phyloP scores from a whole-genome alignment of 2,329 filamentous ascomycete species.

The Colletotrichum sp. region DNA sequence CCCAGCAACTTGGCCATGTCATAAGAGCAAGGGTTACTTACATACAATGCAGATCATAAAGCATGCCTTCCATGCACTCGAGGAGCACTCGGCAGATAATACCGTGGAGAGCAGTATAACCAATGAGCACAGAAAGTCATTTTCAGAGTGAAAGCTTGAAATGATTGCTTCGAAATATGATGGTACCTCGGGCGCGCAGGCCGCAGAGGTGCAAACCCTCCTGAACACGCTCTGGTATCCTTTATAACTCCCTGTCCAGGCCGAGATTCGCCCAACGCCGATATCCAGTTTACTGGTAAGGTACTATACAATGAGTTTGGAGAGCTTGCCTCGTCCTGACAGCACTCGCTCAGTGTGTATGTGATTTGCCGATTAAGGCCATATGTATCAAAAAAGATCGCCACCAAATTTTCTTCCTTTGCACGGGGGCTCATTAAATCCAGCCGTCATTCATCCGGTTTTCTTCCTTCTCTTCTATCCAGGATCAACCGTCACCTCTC shows the following conservation, averaged over 20 bases:
- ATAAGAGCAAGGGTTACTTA: background rate
- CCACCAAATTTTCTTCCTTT: background rate
- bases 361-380: background rate
- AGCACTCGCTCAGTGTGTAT: background rate
- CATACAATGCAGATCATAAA: background rate
- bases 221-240: slow-evolving; percentile 23
- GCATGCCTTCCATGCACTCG: background rate
- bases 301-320: slow-evolving; percentile 13
- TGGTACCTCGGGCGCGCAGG: background rate
- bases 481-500: background rate
- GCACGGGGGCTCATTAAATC: background rate
- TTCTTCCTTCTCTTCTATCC: background rate
- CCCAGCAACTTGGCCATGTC: background rate
- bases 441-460: slow-evolving; percentile 8
- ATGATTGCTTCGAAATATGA: background rate
- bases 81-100: background rate
- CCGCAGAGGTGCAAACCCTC: background rate
- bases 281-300: slow-evolving; percentile 2
- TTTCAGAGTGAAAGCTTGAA: background rate
- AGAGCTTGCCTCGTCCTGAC: background rate
- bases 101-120: background rate
- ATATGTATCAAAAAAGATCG: slow-evolving; percentile 7
- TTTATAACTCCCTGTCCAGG: slow-evolving; percentile 7
- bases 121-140: background rate
- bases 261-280: slow-evolving; percentile 14